Base-by-base conservation (phyloP, 2,329 filamentous ascomycete species). In the Pestalotiopsis fici region DNA sequence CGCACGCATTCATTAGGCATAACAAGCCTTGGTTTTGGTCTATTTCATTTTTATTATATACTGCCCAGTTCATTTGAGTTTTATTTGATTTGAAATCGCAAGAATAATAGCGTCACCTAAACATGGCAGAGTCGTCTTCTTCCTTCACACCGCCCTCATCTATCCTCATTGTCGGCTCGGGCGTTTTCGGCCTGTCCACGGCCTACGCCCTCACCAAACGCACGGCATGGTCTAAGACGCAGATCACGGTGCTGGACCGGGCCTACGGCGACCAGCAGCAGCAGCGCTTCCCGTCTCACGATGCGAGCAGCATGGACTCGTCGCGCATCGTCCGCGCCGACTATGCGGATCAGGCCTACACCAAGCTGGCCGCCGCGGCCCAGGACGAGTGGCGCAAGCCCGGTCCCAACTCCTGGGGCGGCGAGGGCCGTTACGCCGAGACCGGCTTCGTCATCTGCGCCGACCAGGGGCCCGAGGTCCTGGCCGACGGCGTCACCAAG, bases 281-380 rank as follows among this genome's bases (percentile, higher is more conserved):
- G 4, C 18, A 27, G 12, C 79, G 79, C 28, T 90, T 91, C 74
- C 89, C 89, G 2, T 83, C 87, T 6, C 80, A 83, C 56, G 88
- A 91, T 73, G 84, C 85, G 67, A 85, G 88, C 63, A 89, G 86
- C 70, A 85, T 90, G 74, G 89, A 91, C 79, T 84, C 83, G 3
- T 90, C 88, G 15, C 86, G 89, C 71, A 90, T 91, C 72, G 84
- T 91, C 70, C 85, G 90, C 66, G 81, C 88, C 63, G 95, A 98
- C 83, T 98, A 98, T 76, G 90, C 93, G 4, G 90, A 95, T 75
- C 82, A 88, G 0, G 87, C 90, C 25, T 98, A 98, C 79, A 88
- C 93, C 5, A 82, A 84, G 18, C 88, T 98, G 59, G 94, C 91
- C 23, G 85, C 88, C 21, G 83, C 88, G 43, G 94, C 94, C 1